Conservation (phyloP, 345 rosid genomes). For the Aquilaria sinensis region DNA sequence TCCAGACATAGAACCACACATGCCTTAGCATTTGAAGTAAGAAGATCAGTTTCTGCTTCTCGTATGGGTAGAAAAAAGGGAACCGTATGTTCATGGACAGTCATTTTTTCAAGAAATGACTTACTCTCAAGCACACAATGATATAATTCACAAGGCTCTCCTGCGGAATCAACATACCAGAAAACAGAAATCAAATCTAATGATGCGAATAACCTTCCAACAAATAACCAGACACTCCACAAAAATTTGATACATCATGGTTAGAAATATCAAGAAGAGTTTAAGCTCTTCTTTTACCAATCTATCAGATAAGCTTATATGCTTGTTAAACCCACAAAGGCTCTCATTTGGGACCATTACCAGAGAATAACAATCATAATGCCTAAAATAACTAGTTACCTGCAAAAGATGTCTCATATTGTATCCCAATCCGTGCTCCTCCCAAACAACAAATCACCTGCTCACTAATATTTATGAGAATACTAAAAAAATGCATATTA, state of each 20-base stretch:
- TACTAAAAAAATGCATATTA: no score
- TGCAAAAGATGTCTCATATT: conserved; percentile 88
- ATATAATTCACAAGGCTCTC: conserved; percentile 79
- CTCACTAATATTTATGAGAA: conserved; percentile 10
- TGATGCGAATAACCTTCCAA: neutral
- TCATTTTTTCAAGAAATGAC: conserved; percentile 95
- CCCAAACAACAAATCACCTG: conserved; percentile 88
- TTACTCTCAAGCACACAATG: conserved; percentile 91
- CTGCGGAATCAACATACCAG: conserved; percentile 29
- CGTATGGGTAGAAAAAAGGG: conserved; percentile 90
- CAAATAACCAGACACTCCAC: neutral
- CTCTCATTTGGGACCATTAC: no score
- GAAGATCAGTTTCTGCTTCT: conserved; percentile 89
- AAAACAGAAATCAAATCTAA: neutral
- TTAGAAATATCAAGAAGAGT: no score
- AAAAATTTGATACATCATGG: no score
- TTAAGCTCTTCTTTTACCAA: no score
- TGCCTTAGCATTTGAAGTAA: conserved; percentile 86
- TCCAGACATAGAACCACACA: conserved; percentile 25
- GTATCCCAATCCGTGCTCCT: conserved; percentile 91
- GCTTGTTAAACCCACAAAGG: no score
- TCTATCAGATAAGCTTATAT: no score
- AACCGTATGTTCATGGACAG: conserved; percentile 84
- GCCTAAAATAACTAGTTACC: conserved; percentile 30
- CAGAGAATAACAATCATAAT: no score